phyloP scores from a whole-genome alignment of 352 stramenopile species.

The Phytophthora pistaciae region DNA sequence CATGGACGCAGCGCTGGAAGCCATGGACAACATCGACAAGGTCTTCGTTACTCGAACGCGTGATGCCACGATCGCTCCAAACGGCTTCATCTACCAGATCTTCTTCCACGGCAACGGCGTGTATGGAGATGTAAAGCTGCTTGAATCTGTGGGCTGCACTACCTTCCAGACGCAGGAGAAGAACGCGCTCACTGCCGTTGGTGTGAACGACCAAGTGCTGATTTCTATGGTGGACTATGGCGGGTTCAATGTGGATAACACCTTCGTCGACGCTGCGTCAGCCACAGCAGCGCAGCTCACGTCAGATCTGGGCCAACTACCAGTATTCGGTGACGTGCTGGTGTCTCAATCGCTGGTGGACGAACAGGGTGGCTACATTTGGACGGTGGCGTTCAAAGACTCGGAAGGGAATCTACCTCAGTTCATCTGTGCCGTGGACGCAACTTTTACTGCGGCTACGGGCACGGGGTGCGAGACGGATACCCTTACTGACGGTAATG shows the following conservation, averaged over 20 bases:
- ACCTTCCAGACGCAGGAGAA: constrained; percentile 74
- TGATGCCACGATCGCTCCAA: constrained; percentile 30
- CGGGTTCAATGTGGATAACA: constrained; percentile 58
- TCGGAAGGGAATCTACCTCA: constrained; percentile 71
- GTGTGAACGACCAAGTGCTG: constrained; percentile 40
- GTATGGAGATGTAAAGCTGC: constrained; percentile 33
- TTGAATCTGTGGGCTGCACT: constrained; percentile 39
- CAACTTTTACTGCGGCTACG: constrained; percentile 43
- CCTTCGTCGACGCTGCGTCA: constrained; percentile 52
- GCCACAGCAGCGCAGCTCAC: constrained; percentile 58
- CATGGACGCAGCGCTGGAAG: constrained; percentile 43
- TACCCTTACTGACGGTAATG: constrained; percentile 81
- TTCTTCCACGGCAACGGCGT: constrained; percentile 87
- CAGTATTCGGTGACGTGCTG: constrained; percentile 70
- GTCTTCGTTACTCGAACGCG: constrained; percentile 68
- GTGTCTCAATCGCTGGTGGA: constrained; percentile 73
- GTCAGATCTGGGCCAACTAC: constrained; percentile 56
- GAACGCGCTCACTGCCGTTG: constrained; percentile 58
- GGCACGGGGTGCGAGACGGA: constrained; percentile 55
- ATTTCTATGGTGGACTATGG: constrained; percentile 59
- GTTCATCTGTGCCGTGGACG: constrained; percentile 74
- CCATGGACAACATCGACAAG: constrained; percentile 68
- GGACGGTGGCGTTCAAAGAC: constrained; percentile 81
- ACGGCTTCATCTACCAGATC: constrained; percentile 75
- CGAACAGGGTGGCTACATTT: constrained; percentile 74